A percentile compares a stretch with the other conserved stretches of the same genome.
phyloP scores from a whole-genome alignment of 2,329 filamentous ascomycete genomes.

The Alternaria sp. region DNA sequence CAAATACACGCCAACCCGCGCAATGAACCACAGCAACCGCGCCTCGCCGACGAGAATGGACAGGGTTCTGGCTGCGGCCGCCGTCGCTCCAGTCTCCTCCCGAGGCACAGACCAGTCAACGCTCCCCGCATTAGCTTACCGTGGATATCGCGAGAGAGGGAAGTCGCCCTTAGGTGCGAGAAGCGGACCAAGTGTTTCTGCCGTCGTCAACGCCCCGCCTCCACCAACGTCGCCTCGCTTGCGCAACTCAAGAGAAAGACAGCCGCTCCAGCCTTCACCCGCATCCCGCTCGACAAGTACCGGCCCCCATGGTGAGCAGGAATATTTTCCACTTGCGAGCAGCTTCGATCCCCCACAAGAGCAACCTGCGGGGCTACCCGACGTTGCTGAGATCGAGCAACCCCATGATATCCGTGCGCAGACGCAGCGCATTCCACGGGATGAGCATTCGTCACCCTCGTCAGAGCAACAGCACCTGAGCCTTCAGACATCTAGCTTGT shows the following conservation, averaged over 20 bases:
- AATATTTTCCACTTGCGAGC: constrained; percentile 34
- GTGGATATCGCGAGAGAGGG: constrained; percentile 42
- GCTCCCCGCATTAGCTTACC: constrained; percentile 42
- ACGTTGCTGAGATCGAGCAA: constrained; percentile 8
- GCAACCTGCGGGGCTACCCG: constrained; percentile 6
- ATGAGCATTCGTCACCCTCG: constrained; percentile 15
- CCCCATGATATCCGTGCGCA: constrained; percentile 11
- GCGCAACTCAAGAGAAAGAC: constrained; percentile 46
- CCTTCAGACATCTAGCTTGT: constrained; percentile 37
- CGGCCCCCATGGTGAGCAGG: constrained; percentile 31
- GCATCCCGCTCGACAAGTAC: constrained; percentile 27
- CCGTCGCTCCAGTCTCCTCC: constrained; percentile 8
- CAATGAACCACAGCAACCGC: constrained; percentile 32
- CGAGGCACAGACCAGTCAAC: constrained; percentile 28
- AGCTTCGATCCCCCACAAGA: constrained; percentile 23
- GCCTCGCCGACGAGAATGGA: constrained; percentile 39
- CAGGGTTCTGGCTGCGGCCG: constrained; percentile 24
- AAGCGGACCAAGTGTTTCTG: constrained; percentile 38
- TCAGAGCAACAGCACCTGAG: constrained; percentile 32
- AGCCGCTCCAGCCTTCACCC: constrained; percentile 38
- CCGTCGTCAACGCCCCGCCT: constrained; percentile 41
- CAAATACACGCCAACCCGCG: constrained; percentile 38
- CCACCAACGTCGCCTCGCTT: constrained; percentile 45
- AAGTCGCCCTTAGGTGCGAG: constrained; percentile 37
- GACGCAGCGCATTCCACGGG: constrained; percentile 13